These are phyloP conservation scores for Rhododendron williamsianum DNA, from an alignment of 148 eudicot genomes.

Conservation along the genomic window DNA sequence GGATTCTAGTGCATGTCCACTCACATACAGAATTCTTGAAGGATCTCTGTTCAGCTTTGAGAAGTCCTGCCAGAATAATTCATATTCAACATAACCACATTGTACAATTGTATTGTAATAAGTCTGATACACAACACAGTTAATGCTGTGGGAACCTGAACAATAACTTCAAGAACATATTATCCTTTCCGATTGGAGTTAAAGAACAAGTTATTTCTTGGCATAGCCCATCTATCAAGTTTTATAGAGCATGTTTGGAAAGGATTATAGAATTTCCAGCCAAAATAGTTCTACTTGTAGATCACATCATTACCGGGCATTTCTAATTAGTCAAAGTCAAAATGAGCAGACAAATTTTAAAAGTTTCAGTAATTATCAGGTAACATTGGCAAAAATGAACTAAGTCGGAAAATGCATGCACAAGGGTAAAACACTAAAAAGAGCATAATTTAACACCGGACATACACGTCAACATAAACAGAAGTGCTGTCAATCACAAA, in stretches of 20 bases:
- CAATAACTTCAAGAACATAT: not conserved
- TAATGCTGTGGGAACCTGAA: not conserved
- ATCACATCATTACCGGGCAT: not conserved
- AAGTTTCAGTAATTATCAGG: not conserved
- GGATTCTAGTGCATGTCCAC: slow-evolving; percentile 72
- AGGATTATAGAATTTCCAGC: not conserved
- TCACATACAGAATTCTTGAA: slow-evolving; percentile 50
- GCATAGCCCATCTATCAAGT: not conserved
- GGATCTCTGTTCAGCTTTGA: slow-evolving; percentile 87
- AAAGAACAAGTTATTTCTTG: not conserved
- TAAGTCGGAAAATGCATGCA: not conserved
- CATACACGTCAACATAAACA: not conserved
- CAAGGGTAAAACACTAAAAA: not conserved
- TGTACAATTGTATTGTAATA: not conserved
- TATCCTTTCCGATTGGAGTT: not conserved
- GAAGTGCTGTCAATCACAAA: not conserved
- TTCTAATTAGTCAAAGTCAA: not conserved
- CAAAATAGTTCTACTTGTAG: not conserved
- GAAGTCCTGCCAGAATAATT: slow-evolving; percentile 60
- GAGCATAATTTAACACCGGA: not conserved
- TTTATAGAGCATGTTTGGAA: not conserved
- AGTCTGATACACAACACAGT: not conserved
- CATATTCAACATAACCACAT: not conserved
- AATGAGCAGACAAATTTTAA: not conserved
- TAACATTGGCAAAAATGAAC: not conserved